Conservation (phyloP, 768 basidiomycete genomes). For the Pholiota microspora region DNA sequence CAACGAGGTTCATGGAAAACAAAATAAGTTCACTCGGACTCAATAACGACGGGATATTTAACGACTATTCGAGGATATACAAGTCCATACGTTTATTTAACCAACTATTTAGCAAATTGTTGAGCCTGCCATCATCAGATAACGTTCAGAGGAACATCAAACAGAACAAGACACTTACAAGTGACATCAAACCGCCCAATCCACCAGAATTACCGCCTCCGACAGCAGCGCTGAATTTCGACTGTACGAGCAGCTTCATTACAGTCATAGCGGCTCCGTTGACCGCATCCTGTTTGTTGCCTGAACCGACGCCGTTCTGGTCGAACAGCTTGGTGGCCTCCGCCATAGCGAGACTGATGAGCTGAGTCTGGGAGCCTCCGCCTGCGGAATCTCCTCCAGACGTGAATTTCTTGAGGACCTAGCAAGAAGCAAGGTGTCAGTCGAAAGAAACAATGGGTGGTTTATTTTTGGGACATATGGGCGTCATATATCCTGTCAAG, state of each 20-base stretch:
- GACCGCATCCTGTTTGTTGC: conserved; percentile 81
- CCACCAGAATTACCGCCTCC: conserved; percentile 75
- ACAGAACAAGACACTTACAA: conserved; percentile 45
- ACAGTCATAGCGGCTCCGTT: conserved; percentile 84
- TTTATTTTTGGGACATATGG: background rate
- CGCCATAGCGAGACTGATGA: conserved; percentile 86
- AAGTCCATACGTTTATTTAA: too few species aligned
- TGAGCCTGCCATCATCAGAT: background rate
- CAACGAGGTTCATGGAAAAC: too few species aligned
- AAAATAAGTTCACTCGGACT: too few species aligned
- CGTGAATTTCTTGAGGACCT: conserved; percentile 71
- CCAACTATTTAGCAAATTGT: background rate
- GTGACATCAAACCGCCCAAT: conserved; percentile 52
- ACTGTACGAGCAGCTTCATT: conserved; percentile 78
- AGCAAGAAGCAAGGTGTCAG: background rate
- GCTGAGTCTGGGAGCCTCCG: conserved; percentile 52
- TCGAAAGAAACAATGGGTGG: background rate
- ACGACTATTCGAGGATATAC: too few species aligned
- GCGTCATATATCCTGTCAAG: background rate
- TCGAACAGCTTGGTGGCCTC: conserved; percentile 79
- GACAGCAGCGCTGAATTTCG: conserved; percentile 48
- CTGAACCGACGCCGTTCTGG: conserved; percentile 58
- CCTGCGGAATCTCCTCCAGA: conserved; percentile 40
- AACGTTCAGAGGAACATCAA: background rate
- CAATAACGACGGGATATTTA: too few species aligned